A percentile compares a stretch with the other conserved stretches of the same genome.
Evolutionary conservation across 1,284 basidiomycete genomes (phyloP).

Genomic region (Microbotryomycetes sp.): DNA sequence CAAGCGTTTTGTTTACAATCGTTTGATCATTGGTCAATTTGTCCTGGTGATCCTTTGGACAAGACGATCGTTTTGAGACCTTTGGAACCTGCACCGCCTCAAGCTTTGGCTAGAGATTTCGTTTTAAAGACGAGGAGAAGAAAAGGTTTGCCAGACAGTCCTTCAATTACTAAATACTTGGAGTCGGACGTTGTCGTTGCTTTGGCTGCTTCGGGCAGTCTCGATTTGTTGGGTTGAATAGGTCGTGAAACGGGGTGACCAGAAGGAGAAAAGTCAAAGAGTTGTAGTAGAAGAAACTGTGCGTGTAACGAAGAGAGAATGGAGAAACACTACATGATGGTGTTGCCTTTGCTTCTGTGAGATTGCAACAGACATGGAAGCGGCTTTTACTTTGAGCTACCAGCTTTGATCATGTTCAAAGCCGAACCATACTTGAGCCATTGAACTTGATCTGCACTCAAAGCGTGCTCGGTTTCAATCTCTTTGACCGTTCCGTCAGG

Average conservation of each 20-base stretch:
- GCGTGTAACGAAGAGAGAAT: no score
- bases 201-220: conserved; percentile 5
- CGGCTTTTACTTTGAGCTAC: no score
- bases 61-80: conserved; percentile 89
- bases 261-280: no score
- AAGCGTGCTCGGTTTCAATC: conserved; percentile 72
- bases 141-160: conserved; percentile 55
- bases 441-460: conserved; percentile 66
- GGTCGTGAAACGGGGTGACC: no score
- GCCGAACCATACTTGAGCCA: conserved; percentile 63
- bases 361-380: no score
- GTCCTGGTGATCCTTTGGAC: conserved; percentile 95
- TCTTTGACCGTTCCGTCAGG: conserved; percentile 57
- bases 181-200: conserved; percentile 23
- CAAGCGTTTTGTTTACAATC: conserved; percentile 94
- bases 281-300: no score
- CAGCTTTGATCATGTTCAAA: conserved; percentile 50
- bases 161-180: background rate
- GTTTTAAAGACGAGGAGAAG: conserved; percentile 92
- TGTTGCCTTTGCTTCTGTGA: no score
- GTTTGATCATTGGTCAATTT: conserved; percentile 98
- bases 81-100: conserved; percentile 91
- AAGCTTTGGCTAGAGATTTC: conserved; percentile 64
- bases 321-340: no score
- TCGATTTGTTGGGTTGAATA: background rate